Evolutionary conservation across 202 grass and related monocot species (phyloP).

Genomic region (Elaeis oleifera): DNA sequence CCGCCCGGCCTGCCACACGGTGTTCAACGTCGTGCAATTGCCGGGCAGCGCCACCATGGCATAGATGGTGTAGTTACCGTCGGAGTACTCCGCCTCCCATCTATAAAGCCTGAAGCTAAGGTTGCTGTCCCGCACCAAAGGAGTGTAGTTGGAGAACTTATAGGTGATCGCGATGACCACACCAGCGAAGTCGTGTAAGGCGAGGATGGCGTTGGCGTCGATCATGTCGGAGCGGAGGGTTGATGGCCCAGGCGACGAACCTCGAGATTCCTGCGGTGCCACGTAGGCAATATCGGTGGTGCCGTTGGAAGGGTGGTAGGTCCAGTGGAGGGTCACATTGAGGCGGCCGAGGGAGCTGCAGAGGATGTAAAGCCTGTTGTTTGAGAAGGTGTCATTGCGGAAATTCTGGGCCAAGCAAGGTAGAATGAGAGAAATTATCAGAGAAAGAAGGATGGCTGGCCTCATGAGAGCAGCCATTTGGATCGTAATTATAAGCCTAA

Average conservation of each 20-base stretch:
- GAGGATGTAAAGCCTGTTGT: conserved; percentile 21
- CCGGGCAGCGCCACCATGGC: conserved; percentile 24
- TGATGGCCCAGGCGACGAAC: conserved; percentile 42
- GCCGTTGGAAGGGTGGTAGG: conserved; percentile 28
- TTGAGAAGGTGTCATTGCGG: conserved; percentile 8
- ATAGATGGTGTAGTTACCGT: conserved; percentile 35
- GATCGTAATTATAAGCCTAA: too few relatives aligned
- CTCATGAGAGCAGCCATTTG: too few relatives aligned
- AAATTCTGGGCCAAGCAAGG: conserved; percentile 13
- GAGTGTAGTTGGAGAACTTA: conserved; percentile 3
- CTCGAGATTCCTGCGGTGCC: background rate
- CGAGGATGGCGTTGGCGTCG: conserved; percentile 30
- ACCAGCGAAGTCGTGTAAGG: conserved; percentile 14
- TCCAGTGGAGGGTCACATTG: conserved; percentile 32
- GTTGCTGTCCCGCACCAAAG: conserved; percentile 19
- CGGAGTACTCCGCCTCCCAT: conserved; percentile 20
- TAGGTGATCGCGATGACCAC: conserved; percentile 3
- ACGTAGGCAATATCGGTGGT: conserved; percentile 26
- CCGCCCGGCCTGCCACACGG: conserved; percentile 27
- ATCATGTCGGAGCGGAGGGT: conserved; percentile 25
- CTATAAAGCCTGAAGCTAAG: conserved; percentile 31
- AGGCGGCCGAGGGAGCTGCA: conserved; percentile 28
- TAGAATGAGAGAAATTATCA: too few relatives aligned
- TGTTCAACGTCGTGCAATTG: conserved; percentile 25
- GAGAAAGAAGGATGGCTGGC: too few relatives aligned